A percentile compares a stretch with the other conserved stretches of the same genome.
phyloP scores from a whole-genome alignment of 345 rosid species.

The Populus alba region DNA sequence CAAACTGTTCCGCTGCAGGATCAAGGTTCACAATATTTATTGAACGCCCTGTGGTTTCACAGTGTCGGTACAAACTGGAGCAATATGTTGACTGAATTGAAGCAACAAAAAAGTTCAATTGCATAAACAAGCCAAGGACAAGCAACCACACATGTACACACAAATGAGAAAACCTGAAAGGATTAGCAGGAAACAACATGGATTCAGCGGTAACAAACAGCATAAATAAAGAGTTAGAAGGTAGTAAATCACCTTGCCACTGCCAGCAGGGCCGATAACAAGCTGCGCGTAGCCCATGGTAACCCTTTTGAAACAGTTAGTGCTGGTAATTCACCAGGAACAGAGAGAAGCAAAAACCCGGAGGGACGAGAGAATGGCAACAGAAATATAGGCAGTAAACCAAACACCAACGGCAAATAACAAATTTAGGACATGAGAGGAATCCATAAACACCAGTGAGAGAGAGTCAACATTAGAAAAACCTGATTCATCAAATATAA shows the following conservation, averaged over 20 bases:
- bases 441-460: slow-evolving; percentile 46
- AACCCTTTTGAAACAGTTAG: not conserved
- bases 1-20: slow-evolving; percentile 89
- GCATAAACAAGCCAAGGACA: not conserved
- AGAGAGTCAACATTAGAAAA: not conserved
- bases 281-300: slow-evolving; percentile 84
- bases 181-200: too few species aligned
- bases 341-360: slow-evolving; percentile 53
- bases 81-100: slow-evolving; percentile 78
- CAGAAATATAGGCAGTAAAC: slow-evolving; percentile 76
- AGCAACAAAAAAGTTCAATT: not conserved
- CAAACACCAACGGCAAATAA: slow-evolving; percentile 68
- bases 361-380: slow-evolving; percentile 61
- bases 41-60: slow-evolving; percentile 61
- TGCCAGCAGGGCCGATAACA: slow-evolving; percentile 81
- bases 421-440: slow-evolving; percentile 46
- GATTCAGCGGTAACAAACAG: not conserved
- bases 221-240: not conserved
- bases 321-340: slow-evolving; percentile 21
- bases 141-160: not conserved
- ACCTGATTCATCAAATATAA: too few species aligned
- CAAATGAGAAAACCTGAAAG: not conserved
- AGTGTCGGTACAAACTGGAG: slow-evolving; percentile 66
- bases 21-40: slow-evolving; percentile 75
- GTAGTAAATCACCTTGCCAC: slow-evolving; percentile 62